Evolutionary conservation across 352 stramenopile species (phyloP), one percentile per base, ranked within the genome.

Genomic region (Phytopythium mirpurense): DNA sequence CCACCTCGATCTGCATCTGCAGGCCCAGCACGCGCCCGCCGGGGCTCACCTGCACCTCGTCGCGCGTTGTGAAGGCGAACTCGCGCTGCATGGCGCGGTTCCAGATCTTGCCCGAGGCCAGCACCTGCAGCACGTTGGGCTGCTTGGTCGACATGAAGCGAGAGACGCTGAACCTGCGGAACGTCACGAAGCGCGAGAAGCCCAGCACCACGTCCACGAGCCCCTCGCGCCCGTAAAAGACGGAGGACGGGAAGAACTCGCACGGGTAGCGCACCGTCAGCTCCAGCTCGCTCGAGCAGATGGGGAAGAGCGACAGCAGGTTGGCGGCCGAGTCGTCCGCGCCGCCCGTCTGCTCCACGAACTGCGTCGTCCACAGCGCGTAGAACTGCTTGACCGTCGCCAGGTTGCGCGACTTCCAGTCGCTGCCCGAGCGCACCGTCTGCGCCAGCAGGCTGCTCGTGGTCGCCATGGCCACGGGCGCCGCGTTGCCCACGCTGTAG

Each of bases 1-100:
- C 83, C 10, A 90, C 83, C 57, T 93, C 83, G 36, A 93, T 92
- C 62, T 90, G 79, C 78, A 93, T 89, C 46, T 90, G 74, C 21
- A 93, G 66, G n/a, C 61, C 74, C 26, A 92, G 51, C 37, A 93
- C 81, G 16, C 83, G 83, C 11, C 83, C 83, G 9, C 83, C 83
- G 23, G 83, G 77, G 27, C 79, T 90, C 2, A 93, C 54, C 48
- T 85, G 69, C 38, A 93, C 68, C 54, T 93, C 83, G 36, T 93
- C 83, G 27, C 83, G 83, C 31, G 77, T 90, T n/a, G 81, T 90
- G 53, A 90, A 91, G 36, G 76, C 62, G 46, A 90, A 93, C 61
- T 89, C 79, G 29, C 76, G 76, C 55, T 90, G 77, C 29, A 90
- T 66, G 26, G 59, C 70, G 54, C 86, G 87, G 70, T 94, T 94